Base-by-base conservation (phyloP, 2,329 filamentous ascomycete genomes). In the Chaetomiaceae sp. region DNA sequence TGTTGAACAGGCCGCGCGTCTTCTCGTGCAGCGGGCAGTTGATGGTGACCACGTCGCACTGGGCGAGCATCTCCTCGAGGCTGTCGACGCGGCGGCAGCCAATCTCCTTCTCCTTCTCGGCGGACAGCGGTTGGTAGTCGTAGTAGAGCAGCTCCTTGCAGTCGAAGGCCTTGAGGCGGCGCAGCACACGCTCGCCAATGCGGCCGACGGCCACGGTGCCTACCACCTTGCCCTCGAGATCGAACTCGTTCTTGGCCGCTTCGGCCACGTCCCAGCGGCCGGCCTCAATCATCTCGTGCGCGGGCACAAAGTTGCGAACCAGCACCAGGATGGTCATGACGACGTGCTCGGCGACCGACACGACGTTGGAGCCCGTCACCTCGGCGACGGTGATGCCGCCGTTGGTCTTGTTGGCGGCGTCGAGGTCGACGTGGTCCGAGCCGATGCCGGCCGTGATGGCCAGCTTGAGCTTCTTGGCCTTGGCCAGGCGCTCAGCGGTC, bases 111-210 rank as follows among this genome's bases (percentile, higher is more conserved):
- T 97, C 90, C 61, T 82, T 76, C 75, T 95, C 89, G 51, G 88
- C 64, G 51, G 73, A 77, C 56, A 98, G 78, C 42, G 91, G 89
- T 79, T 98, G 93, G 85, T 98, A 98, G 76, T 98, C 93, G 68
- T 87, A 97, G 86, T 98, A 98, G 55, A 97, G 81, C 41, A 98
- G 81, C 79, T 97, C 91, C 84, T 95, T 95, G 88, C 93, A 98
- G 78, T 95, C 91, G 66, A 98, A 98, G 58, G 90, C 76, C 83
- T 94, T 95, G 62, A 98, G 84, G 58, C 93, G 84, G 69, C 91
- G 86, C 60, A 98, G 82, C 49, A 98, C 93, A 72, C 93, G 90
- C 83, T 97, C 90, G 63, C 93, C 93, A 62, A 98, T 98, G 67
- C 93, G 88, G 68, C 93, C 93, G 53, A 97, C 90, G 63, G 87